A percentile compares a stretch with the other conserved stretches of the same genome.
phyloP scores from a whole-genome alignment of 2,329 filamentous ascomycete genomes.

The Fusarium scirpi region DNA sequence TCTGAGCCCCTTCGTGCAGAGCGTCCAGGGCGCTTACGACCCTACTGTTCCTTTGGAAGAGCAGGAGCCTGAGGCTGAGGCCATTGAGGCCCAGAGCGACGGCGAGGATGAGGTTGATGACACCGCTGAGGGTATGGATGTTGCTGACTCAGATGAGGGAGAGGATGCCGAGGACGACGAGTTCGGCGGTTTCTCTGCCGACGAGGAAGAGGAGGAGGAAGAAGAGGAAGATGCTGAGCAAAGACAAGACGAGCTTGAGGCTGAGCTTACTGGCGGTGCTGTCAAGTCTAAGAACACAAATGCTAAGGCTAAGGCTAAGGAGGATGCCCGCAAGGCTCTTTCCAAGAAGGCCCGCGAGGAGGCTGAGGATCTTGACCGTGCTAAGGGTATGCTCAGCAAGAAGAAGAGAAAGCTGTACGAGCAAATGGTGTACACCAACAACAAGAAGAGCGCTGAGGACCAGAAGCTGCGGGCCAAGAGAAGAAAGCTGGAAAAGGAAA shows the following conservation, averaged over 20 bases:
- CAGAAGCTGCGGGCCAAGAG: constrained; percentile 89
- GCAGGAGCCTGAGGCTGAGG: constrained; percentile 89
- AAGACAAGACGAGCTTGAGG: constrained; percentile 91
- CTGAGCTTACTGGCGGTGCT: constrained; percentile 81
- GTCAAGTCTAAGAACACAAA: constrained; percentile 63
- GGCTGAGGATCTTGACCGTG: constrained; percentile 88
- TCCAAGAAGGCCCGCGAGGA: constrained; percentile 79
- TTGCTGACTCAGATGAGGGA: constrained; percentile 60
- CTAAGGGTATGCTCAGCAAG: constrained; percentile 98
- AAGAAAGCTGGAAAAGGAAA: constrained; percentile 84
- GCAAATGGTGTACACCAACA: constrained; percentile 97
- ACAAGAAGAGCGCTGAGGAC: constrained; percentile 90
- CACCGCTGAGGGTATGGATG: constrained; percentile 62
- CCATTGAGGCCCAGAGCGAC: constrained; percentile 74
- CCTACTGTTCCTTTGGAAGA: constrained; percentile 87
- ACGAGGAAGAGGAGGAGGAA: constrained; percentile 60
- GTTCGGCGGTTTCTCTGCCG: constrained; percentile 64
- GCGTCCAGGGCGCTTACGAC: constrained; percentile 88
- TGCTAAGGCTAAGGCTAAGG: constrained; percentile 70
- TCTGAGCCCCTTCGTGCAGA: constrained; percentile 94
- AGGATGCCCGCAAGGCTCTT: constrained; percentile 76
- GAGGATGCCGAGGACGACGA: constrained; percentile 61
- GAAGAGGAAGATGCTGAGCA: constrained; percentile 74
- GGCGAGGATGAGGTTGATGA: constrained; percentile 61
- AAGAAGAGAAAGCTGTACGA: constrained; percentile 98